These are phyloP conservation scores for Saitoella complicata DNA, from an alignment of 805 yeast genomes.

Conservation along the genomic window DNA sequence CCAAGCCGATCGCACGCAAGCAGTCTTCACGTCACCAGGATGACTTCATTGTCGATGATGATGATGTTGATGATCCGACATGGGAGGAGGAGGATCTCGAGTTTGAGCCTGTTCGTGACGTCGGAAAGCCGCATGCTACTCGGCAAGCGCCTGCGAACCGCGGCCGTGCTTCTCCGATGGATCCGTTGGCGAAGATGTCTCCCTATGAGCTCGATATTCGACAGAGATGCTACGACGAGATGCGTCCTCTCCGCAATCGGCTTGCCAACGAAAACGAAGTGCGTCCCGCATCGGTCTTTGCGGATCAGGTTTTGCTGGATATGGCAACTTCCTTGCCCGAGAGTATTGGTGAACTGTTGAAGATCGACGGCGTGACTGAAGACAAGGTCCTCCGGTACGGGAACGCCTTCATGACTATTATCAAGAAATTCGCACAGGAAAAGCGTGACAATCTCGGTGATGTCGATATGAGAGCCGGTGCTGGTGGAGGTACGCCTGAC, in stretches of 20 bases:
- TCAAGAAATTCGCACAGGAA: constrained; percentile 2
- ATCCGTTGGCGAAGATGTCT: background rate
- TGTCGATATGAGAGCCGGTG: too few species aligned
- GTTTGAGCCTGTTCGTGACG: too few species aligned
- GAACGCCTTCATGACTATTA: background rate
- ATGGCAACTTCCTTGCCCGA: constrained; percentile 7
- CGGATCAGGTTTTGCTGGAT: constrained; percentile 1
- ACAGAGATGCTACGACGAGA: background rate
- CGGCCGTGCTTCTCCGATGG: too few species aligned
- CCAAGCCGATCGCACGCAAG: too few species aligned
- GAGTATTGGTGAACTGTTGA: background rate
- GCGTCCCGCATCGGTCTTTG: background rate
- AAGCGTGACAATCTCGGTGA: constrained; percentile 2
- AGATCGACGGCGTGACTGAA: constrained; percentile 3
- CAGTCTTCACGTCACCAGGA: too few species aligned
- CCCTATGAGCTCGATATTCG: constrained; percentile 1
- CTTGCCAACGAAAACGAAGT: background rate
- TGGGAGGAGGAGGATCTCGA: too few species aligned
- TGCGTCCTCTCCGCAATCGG: background rate
- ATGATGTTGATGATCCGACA: too few species aligned
- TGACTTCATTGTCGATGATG: too few species aligned
- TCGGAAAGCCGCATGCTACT: too few species aligned
- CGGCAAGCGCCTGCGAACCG: too few species aligned
- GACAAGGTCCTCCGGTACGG: constrained; percentile 4
- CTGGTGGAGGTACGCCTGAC: background rate